These are phyloP conservation scores for Trifolium dubium DNA, from an alignment of 306 rosid species.

Conservation along the genomic window DNA sequence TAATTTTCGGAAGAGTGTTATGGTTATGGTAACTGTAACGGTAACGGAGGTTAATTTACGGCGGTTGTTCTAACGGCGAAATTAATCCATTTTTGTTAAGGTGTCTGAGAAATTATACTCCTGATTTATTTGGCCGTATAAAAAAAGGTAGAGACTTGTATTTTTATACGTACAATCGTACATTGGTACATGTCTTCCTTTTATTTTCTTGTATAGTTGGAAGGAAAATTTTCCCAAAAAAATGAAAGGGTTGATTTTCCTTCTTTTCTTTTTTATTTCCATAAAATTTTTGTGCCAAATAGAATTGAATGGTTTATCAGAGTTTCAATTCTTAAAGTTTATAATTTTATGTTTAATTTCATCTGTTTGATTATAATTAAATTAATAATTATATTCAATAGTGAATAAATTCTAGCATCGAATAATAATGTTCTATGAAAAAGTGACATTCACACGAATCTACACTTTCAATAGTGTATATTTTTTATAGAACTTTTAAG, in stretches of 20 bases:
- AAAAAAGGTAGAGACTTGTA: constrained; percentile 20
- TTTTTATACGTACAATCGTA: constrained; percentile 5
- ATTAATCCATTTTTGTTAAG: constrained; percentile 48
- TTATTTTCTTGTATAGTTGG: constrained; percentile 34
- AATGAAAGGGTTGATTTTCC: constrained; percentile 24
- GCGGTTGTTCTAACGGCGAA: constrained; percentile 27
- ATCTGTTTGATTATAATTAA: no score
- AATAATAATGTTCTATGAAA: not conserved
- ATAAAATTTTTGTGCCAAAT: not conserved
- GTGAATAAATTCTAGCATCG: not conserved
- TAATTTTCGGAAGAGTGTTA: not conserved
- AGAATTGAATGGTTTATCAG: not conserved
- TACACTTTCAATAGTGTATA: not conserved
- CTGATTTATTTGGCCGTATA: constrained; percentile 34
- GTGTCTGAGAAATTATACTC: not conserved
- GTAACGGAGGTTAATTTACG: constrained; percentile 21
- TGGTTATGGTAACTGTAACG: not conserved
- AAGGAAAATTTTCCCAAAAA: constrained; percentile 41
- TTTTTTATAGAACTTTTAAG: not conserved
- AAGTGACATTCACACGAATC: not conserved
- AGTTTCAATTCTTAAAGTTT: not conserved
- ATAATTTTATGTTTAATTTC: not conserved
- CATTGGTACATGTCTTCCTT: not conserved
- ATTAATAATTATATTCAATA: not conserved
- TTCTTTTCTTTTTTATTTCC: not conserved